Evolutionary conservation across 2,329 filamentous ascomycete genomes (phyloP).

Genomic region (Botrytis cinerea): DNA sequence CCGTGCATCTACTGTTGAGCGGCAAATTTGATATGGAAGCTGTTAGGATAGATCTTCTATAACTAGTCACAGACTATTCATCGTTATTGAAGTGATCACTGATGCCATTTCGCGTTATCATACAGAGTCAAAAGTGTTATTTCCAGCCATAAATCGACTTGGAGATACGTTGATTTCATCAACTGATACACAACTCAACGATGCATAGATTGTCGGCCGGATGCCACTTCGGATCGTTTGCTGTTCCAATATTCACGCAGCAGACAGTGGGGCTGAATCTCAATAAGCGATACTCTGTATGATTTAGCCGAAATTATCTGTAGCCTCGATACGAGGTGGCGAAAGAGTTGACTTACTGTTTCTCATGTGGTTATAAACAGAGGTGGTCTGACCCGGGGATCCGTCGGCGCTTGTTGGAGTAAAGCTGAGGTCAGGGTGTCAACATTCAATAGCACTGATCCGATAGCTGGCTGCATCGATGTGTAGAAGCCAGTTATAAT

Average conservation of each 20-base stretch:
- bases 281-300: not conserved
- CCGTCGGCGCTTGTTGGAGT: not conserved
- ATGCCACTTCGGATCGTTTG: not conserved
- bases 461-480: slow-evolving; percentile 27
- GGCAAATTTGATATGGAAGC: not conserved
- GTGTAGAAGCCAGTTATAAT: slow-evolving; percentile 25
- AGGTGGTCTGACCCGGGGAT: not conserved
- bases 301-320: not conserved
- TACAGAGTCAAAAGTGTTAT: not conserved
- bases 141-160: not conserved
- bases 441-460: slow-evolving; percentile 27
- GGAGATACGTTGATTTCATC: not conserved
- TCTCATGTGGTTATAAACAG: not conserved
- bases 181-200: not conserved
- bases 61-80: not conserved
- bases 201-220: not conserved
- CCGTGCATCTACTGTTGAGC: too few species aligned
- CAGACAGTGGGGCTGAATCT: not conserved
- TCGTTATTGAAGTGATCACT: not conserved
- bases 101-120: not conserved
- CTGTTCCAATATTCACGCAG: slow-evolving; percentile 8
- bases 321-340: too few species aligned
- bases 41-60: not conserved
- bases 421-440: slow-evolving; percentile 25
- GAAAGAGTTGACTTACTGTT: not conserved